These are phyloP conservation scores for Takashimella koratensis DNA, from an alignment of 1,284 basidiomycete species.

Conservation along the genomic window DNA sequence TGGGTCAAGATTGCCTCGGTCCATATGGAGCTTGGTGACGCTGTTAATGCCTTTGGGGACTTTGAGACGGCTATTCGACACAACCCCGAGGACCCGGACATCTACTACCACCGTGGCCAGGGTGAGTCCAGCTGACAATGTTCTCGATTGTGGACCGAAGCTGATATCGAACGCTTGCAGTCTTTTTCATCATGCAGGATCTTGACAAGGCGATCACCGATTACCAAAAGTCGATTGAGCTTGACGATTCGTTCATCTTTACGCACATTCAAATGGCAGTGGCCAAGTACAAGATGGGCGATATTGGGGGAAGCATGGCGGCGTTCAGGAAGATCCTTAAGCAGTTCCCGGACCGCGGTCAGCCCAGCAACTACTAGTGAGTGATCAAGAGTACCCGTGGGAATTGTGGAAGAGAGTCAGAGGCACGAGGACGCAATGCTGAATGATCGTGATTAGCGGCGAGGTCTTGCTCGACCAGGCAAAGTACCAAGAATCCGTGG, in stretches of 20 bases:
- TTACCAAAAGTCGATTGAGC: slow-evolving; percentile 80
- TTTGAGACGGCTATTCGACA: slow-evolving; percentile 86
- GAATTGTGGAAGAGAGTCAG: too few species aligned
- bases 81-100: slow-evolving; percentile 84
- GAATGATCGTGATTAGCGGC: slow-evolving; percentile 55
- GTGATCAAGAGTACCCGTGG: too few species aligned
- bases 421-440: too few species aligned
- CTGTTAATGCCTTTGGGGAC: slow-evolving; percentile 76
- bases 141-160: not conserved
- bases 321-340: slow-evolving; percentile 80
- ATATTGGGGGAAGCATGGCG: slow-evolving; percentile 75
- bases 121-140: slow-evolving; percentile 57
- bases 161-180: slow-evolving; percentile 52
- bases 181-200: slow-evolving; percentile 93
- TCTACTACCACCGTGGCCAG: slow-evolving; percentile 99
- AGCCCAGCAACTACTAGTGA: slow-evolving; percentile 88
- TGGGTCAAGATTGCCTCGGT: slow-evolving; percentile 97
- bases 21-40: slow-evolving; percentile 87
- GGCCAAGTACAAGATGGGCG: slow-evolving; percentile 88
- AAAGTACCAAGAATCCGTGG: slow-evolving; percentile 84
- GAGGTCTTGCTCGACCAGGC: slow-evolving; percentile 93
- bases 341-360: slow-evolving; percentile 75
- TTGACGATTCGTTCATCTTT: slow-evolving; percentile 61
- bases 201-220: slow-evolving; percentile 81
- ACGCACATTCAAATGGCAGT: slow-evolving; percentile 86